Evolutionary conservation across 139 green algal genomes (phyloP), one percentile per base, ranked within the genome.

Genomic region (Deuterostichococcus epilithicus): DNA sequence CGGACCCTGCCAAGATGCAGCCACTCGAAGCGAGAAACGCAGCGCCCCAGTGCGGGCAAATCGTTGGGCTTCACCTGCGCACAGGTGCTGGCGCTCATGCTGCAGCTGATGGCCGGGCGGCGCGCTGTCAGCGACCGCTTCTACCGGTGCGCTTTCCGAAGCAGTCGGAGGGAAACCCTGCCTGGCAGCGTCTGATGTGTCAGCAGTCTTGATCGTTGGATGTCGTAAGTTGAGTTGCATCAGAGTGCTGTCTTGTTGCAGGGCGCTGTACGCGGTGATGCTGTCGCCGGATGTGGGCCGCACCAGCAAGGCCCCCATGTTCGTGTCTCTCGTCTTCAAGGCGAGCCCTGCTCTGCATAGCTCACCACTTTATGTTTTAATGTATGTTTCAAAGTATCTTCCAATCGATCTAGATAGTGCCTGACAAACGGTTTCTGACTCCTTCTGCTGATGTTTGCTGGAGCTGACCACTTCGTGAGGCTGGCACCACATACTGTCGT

Each of bases 281-380:
- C 60, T 91, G n/a, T 78, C 82, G 25, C 63, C 76, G 1, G 87
- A 90, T 69, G 77, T 87, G 45, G 34, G 77, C 22, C 75, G 74
- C 47, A 81, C 74, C 25, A 87, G 74, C 68, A 91, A 94, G 83
- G 83, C 88, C 0, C 82, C 92, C 35, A 89, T 96, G 88, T 95
- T 98, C 80, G 80, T 98, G 47, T 83, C 84, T 28, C 86, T 99
- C 58, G 70, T 98, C 36, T 94, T 94, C 90, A 96, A 95, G 80
- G 88, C 85, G 18, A 86, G 80, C 79, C 67, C n/a, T n/a, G n/a
- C n/a, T n/a, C n/a, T n/a, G n/a, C n/a, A n/a, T n/a, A n/a, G n/a
- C n/a, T n/a, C n/a, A n/a, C n/a, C n/a, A n/a, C n/a, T n/a, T n/a
- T n/a, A n/a, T 20, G 1, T 15, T 18, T 28, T 75, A 30, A n/a